Base-by-base conservation (phyloP, 345 rosid species). In the Aethionema arabicum region DNA sequence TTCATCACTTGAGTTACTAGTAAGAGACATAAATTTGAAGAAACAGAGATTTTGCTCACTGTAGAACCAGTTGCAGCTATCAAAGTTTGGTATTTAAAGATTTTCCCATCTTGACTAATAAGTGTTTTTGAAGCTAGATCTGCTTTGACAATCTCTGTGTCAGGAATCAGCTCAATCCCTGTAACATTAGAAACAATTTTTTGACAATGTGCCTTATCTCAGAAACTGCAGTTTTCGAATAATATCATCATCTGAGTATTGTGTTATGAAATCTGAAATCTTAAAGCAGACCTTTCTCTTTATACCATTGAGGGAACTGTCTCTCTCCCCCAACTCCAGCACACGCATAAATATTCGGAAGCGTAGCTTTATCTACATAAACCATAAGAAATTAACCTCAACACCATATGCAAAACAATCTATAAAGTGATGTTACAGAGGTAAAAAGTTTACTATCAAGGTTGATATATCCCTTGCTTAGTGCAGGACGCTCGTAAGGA, bases 401-500 rank as follows among this genome's bases (percentile, higher is more conserved):
- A 42, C 4, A 5, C 12, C 12, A 31, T 21, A 15, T 6, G 11
- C 6, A 21, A 14, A 31, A 16, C 12, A 15, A 42, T 49, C 11
- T 49, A 21, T 8, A 49, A 9, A 21, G 12, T 1, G 35, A 6
- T 16, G 8, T 7, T 31, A 4, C 21, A 12, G 31, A 21, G 35
- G 11, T 16, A n/a, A 49, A 48, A 11, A 0, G 32, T 9, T 52
- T 35, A 52, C 40, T 16, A 12, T 78, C 77, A 2, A 88, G 90
- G 70, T 74, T 76, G 7, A 85, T 83, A 76, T 83, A 87, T 27
- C 79, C 95, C 78, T 87, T 87, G 85, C 91, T 84, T 13, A 87
- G 83, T 9, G 90, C 88, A 32, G 91, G 95, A 31, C 91, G 91
- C 69, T 87, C 95, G 59, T 82, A 87, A 52, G 95, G 95, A 32